phyloP scores from a whole-genome alignment of 371 early-diverging fungal species.

The Amoeboradix gromovi region DNA sequence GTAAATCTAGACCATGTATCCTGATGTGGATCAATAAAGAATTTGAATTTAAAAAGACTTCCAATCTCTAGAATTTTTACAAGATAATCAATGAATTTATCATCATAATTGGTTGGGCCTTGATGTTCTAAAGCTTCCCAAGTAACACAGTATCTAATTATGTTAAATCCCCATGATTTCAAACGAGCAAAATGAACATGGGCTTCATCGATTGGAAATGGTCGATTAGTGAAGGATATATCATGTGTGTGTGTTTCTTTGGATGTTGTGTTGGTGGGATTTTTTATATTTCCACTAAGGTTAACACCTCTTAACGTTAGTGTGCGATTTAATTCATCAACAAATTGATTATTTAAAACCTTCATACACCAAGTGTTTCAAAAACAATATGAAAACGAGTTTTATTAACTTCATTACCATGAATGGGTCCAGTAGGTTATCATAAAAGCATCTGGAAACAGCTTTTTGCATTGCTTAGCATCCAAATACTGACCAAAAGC shows the following conservation, averaged over 20 bases:
- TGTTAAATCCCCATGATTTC: slow-evolving; percentile 41
- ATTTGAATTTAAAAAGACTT: slow-evolving; percentile 30
- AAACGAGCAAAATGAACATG: slow-evolving; percentile 43
- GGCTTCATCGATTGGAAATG: slow-evolving; percentile 50
- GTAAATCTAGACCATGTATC: slow-evolving; percentile 38
- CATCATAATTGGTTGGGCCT: slow-evolving; percentile 54
- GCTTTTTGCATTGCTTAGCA: background rate
- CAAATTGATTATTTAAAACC: background rate
- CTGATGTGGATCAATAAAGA: slow-evolving; percentile 53
- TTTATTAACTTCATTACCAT: background rate
- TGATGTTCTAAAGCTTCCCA: slow-evolving; percentile 61
- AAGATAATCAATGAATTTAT: slow-evolving; percentile 44
- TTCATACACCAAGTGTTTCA: too few species aligned
- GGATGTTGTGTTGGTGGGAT: slow-evolving; percentile 12
- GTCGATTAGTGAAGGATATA: slow-evolving; percentile 32
- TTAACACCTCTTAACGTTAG: slow-evolving; percentile 32
- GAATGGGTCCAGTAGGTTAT: background rate
- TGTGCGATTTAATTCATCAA: slow-evolving; percentile 10
- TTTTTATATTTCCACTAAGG: slow-evolving; percentile 27
- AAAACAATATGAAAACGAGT: too few species aligned
- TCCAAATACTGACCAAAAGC: background rate
- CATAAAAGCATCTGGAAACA: background rate
- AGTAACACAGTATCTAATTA: slow-evolving; percentile 37
- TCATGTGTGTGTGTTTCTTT: slow-evolving; percentile 20
- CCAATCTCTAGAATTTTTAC: slow-evolving; percentile 28